Percentiles rank a stretch among this genome's conserved stretches.
These are phyloP conservation scores for Pestalotiopsis sp. DNA, from an alignment of 2,329 filamentous ascomycete species.

Conservation along the genomic window DNA sequence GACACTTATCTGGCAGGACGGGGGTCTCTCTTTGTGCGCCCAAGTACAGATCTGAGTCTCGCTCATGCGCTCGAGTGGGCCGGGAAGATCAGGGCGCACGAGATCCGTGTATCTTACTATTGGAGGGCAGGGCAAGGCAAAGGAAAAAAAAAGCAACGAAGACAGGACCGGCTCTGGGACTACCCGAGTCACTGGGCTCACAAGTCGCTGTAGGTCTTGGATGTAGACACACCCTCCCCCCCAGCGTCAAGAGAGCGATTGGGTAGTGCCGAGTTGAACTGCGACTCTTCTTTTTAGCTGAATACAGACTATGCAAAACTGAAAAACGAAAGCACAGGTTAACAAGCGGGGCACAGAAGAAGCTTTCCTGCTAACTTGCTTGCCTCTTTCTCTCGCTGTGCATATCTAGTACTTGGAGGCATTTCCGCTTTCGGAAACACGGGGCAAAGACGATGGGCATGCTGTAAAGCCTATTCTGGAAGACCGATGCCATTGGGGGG, in stretches of 20 bases:
- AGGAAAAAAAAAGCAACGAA: background rate
- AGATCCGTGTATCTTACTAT: background rate
- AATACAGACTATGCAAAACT: background rate
- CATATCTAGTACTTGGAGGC: background rate
- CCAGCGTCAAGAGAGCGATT: background rate
- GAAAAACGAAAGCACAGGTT: background rate
- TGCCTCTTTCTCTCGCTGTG: background rate
- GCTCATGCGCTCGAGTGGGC: constrained; percentile 1
- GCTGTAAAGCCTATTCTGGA: background rate
- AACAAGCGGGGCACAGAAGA: background rate
- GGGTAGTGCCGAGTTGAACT: background rate
- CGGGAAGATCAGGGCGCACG: constrained; percentile 6
- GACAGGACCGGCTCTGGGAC: background rate
- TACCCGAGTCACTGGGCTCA: constrained; percentile 9
- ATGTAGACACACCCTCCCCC: background rate
- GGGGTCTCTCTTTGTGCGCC: background rate
- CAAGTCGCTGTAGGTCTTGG: background rate
- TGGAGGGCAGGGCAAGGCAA: background rate
- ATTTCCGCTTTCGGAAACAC: background rate
- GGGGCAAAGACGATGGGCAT: background rate
- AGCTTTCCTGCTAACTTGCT: background rate
- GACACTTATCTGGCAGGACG: too few relatives aligned
- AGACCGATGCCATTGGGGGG: background rate
- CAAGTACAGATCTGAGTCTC: constrained; percentile 7
- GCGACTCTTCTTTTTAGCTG: background rate